phyloP scores from a whole-genome alignment of 169 alveolate species.

The Cryptosporidium tyzzeri region DNA sequence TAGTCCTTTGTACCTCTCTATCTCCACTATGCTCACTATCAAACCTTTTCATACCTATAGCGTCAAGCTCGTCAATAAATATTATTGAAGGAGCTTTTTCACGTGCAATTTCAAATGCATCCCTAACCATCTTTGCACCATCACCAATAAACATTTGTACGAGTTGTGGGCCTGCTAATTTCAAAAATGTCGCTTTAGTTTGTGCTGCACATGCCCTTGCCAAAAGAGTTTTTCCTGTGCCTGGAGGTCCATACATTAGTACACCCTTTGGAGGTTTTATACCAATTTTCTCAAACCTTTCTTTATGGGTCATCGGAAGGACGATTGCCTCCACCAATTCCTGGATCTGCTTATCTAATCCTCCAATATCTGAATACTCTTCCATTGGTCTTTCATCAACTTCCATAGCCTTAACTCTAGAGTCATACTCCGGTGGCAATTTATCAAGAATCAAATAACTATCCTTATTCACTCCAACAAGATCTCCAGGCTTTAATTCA shows the following conservation, averaged over 20 bases:
- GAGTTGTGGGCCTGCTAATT: slow-evolving; percentile 98
- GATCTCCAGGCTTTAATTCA: slow-evolving; percentile 91
- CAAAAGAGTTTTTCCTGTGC: slow-evolving; percentile 93
- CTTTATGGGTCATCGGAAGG: slow-evolving; percentile 98
- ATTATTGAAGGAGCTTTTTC: slow-evolving; percentile 99
- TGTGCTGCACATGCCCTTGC: slow-evolving; percentile 97
- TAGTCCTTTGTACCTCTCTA: slow-evolving; percentile 99
- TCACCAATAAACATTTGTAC: slow-evolving; percentile 98
- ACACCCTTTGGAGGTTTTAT: slow-evolving; percentile 96
- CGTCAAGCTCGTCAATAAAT: slow-evolving; percentile 99
- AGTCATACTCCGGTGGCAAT: slow-evolving; percentile 99
- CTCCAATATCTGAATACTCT: slow-evolving; percentile 99
- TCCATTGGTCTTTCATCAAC: slow-evolving; percentile 99
- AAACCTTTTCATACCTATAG: slow-evolving; percentile 97
- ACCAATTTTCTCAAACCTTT: slow-evolving; percentile 98
- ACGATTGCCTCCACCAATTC: slow-evolving; percentile 94
- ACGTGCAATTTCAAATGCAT: slow-evolving; percentile 98
- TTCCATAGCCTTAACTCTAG: slow-evolving; percentile 98
- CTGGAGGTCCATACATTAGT: slow-evolving; percentile 94
- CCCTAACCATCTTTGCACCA: slow-evolving; percentile 99
- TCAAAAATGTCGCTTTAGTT: slow-evolving; percentile 98
- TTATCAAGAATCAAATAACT: slow-evolving; percentile 97
- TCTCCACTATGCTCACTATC: slow-evolving; percentile 99
- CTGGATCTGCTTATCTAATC: slow-evolving; percentile 97
- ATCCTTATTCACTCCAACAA: slow-evolving; percentile 99